Percentiles rank a stretch among this genome's conserved stretches.
These are phyloP conservation scores for Penicillium daleae DNA, from an alignment of 495 filamentous ascomycete genomes.

Conservation along the genomic window DNA sequence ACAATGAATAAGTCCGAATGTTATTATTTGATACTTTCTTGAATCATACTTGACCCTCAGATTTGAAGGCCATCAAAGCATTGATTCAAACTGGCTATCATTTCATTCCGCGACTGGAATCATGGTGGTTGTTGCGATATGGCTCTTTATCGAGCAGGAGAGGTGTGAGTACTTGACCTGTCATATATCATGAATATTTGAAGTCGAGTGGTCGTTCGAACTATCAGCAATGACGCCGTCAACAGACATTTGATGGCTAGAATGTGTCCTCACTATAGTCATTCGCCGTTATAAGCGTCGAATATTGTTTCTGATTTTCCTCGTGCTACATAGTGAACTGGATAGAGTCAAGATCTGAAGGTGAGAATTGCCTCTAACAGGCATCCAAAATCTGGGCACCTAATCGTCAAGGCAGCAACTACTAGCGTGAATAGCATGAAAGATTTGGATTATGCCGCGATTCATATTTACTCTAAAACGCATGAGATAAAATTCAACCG, in stretches of 20 bases:
- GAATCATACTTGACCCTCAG: neutral
- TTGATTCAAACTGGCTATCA: neutral
- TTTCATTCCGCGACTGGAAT: neutral
- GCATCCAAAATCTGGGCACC: neutral
- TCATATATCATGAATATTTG: neutral
- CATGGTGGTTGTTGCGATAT: neutral
- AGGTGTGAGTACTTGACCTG: neutral
- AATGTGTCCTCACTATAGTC: no score
- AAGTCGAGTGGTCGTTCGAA: neutral
- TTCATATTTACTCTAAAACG: neutral
- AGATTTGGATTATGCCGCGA: neutral
- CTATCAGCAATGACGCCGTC: neutral
- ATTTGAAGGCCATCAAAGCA: neutral
- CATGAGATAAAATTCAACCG: neutral
- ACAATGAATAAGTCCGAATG: neutral
- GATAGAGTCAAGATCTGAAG: neutral
- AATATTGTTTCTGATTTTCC: no score
- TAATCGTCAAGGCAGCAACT: neutral
- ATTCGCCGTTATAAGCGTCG: no score
- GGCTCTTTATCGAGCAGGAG: neutral
- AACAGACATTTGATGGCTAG: neutral
- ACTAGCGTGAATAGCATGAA: neutral
- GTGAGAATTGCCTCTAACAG: neutral
- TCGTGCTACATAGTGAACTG: neutral
- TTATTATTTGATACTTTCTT: neutral